A percentile compares a stretch with the other conserved stretches of the same genome.
phyloP scores from a whole-genome alignment of 768 basidiomycete species.

The Termitomyces sp. region DNA sequence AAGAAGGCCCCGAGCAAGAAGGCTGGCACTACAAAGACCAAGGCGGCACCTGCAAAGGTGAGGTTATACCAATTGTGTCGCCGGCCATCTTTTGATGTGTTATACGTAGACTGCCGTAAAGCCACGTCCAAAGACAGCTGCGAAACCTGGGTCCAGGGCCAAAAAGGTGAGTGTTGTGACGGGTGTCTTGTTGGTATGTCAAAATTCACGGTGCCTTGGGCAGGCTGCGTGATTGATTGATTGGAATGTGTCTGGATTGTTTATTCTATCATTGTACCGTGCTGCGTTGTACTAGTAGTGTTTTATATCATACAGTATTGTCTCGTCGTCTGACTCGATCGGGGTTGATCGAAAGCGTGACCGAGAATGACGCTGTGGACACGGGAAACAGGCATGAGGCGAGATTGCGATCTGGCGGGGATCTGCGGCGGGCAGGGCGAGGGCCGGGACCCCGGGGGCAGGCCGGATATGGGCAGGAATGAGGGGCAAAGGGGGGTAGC shows the following conservation, averaged over 20 bases:
- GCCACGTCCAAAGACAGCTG: slow-evolving; percentile 21
- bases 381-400: not conserved
- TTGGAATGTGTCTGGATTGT: slow-evolving; percentile 9
- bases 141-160: slow-evolving; percentile 21
- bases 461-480: slow-evolving; percentile 3
- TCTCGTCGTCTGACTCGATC: not conserved
- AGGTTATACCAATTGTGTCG: slow-evolving; percentile 1
- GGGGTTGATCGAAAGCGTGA: not conserved
- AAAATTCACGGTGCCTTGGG: not conserved
- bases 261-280: slow-evolving; percentile 15
- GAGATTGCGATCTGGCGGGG: slow-evolving; percentile 16
- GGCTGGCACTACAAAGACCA: slow-evolving; percentile 19
- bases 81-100: not conserved
- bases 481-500: slow-evolving; percentile 6
- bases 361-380: slow-evolving; percentile 1
- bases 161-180: slow-evolving; percentile 22
- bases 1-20: slow-evolving; percentile 4
- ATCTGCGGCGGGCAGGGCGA: slow-evolving; percentile 15
- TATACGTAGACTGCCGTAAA: slow-evolving; percentile 22
- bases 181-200: not conserved
- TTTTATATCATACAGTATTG: slow-evolving; percentile 8
- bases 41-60: slow-evolving; percentile 23
- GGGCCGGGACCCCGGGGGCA: slow-evolving; percentile 17
- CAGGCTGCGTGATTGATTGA: slow-evolving; percentile 17
- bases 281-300: slow-evolving; percentile 18